A percentile compares a stretch with the other conserved stretches of the same genome.
Evolutionary conservation across 2,329 filamentous ascomycete species (phyloP).

Genomic region (Alternaria gaisen): DNA sequence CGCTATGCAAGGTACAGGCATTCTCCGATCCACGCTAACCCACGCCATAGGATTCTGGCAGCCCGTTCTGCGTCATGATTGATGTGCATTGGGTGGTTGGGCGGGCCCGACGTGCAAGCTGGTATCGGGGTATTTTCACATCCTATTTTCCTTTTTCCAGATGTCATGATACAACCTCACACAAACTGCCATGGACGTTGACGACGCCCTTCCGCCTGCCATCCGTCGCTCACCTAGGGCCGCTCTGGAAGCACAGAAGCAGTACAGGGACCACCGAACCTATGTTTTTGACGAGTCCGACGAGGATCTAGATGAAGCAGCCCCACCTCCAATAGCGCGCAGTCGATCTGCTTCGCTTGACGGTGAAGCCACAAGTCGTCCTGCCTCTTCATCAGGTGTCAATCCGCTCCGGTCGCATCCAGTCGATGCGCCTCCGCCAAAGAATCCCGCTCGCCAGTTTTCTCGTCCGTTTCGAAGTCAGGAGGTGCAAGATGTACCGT

Average conservation of each 20-base stretch:
- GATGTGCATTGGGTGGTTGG: conserved; percentile 3
- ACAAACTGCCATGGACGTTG: conserved; percentile 27
- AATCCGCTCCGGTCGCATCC: conserved; percentile 34
- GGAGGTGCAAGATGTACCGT: conserved; percentile 10
- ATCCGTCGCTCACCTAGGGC: conserved; percentile 34
- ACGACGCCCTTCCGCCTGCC: conserved; percentile 23
- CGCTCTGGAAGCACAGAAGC: conserved; percentile 25
- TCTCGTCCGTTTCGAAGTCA: conserved; percentile 31
- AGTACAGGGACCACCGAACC: conserved; percentile 18
- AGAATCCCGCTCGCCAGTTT: conserved; percentile 22
- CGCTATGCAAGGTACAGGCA: conserved; percentile 18
- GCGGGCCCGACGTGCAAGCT: conserved; percentile 14
- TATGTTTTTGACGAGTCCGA: conserved; percentile 20
- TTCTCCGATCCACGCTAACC: conserved; percentile 14
- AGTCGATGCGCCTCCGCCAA: conserved; percentile 18
- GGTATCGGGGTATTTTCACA: conserved; percentile 7
- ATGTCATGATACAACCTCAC: conserved; percentile 10
- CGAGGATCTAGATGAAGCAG: conserved; percentile 27
- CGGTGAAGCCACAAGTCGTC: conserved; percentile 6
- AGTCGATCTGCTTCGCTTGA: conserved; percentile 21
- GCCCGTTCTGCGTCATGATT: conserved; percentile 19
- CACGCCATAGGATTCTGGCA: conserved; percentile 13
- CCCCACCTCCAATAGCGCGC: conserved; percentile 29
- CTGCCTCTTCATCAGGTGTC: conserved; percentile 20
- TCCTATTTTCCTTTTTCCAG: conserved; percentile 8